Conservation (phyloP, 78 protist genomes). For the Isochrysis galbana region DNA sequence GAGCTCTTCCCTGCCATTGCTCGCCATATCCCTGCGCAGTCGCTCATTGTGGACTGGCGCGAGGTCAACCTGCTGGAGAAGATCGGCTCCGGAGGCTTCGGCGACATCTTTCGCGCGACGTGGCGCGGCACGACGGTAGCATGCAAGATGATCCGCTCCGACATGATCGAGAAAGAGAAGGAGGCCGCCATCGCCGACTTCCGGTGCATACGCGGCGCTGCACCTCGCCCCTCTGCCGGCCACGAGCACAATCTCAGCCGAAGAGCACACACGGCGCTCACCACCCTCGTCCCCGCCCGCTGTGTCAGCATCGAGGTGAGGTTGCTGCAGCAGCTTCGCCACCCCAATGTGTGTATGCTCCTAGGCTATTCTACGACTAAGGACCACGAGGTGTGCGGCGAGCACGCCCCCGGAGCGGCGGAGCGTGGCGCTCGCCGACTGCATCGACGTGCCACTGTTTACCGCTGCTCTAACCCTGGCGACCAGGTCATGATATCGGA, state of each 20-base stretch:
- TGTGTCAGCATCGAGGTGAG: background rate
- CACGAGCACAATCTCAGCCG: no score
- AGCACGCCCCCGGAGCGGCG: no score
- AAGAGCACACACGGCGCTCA: no score
- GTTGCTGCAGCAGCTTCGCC: background rate
- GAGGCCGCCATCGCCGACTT: background rate
- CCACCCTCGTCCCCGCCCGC: no score
- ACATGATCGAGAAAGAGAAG: background rate
- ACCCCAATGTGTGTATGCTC: background rate
- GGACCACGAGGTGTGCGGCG: no score
- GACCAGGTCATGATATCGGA: background rate
- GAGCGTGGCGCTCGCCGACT: no score
- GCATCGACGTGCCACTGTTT: no score
- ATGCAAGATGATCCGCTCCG: background rate
- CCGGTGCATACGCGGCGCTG: no score
- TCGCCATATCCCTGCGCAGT: background rate
- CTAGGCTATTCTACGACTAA: background rate
- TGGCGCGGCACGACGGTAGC: slow-evolving; percentile 36
- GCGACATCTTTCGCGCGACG: background rate
- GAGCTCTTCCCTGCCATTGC: background rate
- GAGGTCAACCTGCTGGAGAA: background rate
- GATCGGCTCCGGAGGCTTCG: slow-evolving; percentile 11
- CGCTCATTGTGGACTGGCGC: background rate
- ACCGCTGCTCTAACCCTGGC: no score
- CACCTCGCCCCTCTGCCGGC: background rate